Base-by-base conservation (phyloP, 1,139 yeast species). In the Eremothecium coryli region DNA sequence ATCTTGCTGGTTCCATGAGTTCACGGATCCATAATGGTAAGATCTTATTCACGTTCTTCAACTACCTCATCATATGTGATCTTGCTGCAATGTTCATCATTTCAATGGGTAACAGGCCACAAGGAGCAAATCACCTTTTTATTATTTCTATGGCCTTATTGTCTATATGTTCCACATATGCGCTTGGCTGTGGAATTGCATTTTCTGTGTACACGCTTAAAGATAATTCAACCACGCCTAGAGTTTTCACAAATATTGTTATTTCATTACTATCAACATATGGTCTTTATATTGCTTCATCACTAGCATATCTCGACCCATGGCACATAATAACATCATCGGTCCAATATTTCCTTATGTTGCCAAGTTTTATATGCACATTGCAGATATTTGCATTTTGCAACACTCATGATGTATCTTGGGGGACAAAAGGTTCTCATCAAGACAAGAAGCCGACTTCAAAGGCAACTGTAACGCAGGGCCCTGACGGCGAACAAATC, bases 41-140 rank as follows among this genome's bases (percentile, higher is more conserved):
- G 41, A 76, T 82, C 65, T 62, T 85, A 26, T 86, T 85, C 56
- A 77, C 90, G 25, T 67, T 88, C 29, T 77, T 88, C 74, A 82
- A 86, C 58, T 88, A 86, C 55, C 60, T 81, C 43, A 76, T 88
- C 48, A 71, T 86, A 38, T 78, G 93, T 57, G 80, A 80, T 22
- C 65, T 90, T 48, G 77, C 93, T 3, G 75, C 94, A 6, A 76
- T 86, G 60, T 84, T 90, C 52, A 78, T 90, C 46, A 82, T 86
- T 26, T 85, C 96, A 2, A 81, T 88, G 70, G 98, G 97, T 44
- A 90, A 90, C 53, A 70, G 96, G 50, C 98, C 98, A 1, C 96
- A 88, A 50, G 88, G 86, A 26, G 95, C 96, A 0, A 74, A 73
- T 39, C 72, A 69, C 30, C 60, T 88, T 36, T 90, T 85, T 59